phyloP scores from a whole-genome alignment of 1,284 basidiomycete species.

The Ceratobasidium sp. region DNA sequence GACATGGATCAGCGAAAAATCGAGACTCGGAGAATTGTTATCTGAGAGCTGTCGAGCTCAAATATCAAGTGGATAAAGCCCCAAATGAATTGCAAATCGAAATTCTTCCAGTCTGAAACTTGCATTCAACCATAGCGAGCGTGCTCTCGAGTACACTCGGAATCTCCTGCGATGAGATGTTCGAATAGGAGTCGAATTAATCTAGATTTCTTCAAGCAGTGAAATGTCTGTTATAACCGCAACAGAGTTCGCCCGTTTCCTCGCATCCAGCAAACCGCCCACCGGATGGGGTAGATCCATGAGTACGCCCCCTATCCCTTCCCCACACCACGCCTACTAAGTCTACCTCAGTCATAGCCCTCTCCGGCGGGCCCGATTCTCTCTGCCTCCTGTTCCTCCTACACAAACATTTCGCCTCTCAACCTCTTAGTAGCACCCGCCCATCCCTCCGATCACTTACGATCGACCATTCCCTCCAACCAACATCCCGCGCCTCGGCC shows the following conservation, averaged over 20 bases:
- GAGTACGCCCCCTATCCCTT: conserved; percentile 17
- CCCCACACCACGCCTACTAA: not conserved
- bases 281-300: conserved; percentile 45
- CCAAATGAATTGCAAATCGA: conserved; percentile 14
- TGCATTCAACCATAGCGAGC: too few relatives aligned
- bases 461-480: conserved; percentile 73
- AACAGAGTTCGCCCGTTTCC: conserved; percentile 44
- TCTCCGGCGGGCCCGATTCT: conserved; percentile 83
- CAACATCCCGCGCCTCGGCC: conserved; percentile 66
- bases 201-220: too few relatives aligned
- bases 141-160: too few relatives aligned
- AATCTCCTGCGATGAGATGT: too few relatives aligned
- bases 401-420: conserved; percentile 55
- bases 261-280: conserved; percentile 44
- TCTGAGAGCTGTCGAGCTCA: too few relatives aligned
- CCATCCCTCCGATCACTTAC: conserved; percentile 66
- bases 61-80: not conserved
- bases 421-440: not conserved
- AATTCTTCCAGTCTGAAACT: not conserved
- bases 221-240: conserved; percentile 41
- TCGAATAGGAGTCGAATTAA: too few relatives aligned
- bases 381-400: conserved; percentile 77
- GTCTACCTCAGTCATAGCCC: conserved; percentile 67
- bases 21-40: too few relatives aligned
- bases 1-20: too few relatives aligned